phyloP scores from a whole-genome alignment of 441 rosid species.

The Mallotus repandus region DNA sequence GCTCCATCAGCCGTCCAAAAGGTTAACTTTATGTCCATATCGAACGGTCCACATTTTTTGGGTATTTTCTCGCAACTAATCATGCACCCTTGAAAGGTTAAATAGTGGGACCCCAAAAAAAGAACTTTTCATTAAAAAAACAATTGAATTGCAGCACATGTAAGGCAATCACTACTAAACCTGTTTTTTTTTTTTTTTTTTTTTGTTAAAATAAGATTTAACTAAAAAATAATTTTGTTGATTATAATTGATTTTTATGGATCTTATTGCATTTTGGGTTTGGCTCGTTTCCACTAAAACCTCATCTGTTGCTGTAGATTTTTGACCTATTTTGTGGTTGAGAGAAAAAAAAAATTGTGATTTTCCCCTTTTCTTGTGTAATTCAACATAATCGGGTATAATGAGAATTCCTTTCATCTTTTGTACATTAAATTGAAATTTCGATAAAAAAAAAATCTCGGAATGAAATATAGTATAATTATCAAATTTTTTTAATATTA shows the following conservation, averaged over 20 bases:
- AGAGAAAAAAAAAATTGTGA: neutral
- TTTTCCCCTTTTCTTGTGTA: neutral
- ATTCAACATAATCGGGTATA: conserved; percentile 4
- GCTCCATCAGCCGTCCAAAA: conserved; percentile 24
- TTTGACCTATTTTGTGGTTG: neutral
- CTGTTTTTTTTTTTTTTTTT: too few relatives aligned
- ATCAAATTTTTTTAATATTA: too few relatives aligned
- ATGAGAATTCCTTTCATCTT: neutral
- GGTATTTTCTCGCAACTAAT: conserved; percentile 19
- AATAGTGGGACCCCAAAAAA: conserved; percentile 15
- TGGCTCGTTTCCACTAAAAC: conserved; percentile 31
- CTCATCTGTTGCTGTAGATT: neutral
- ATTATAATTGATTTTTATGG: neutral
- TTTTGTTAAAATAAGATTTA: neutral
- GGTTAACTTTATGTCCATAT: conserved; percentile 23
- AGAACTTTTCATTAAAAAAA: neutral
- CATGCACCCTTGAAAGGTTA: conserved; percentile 22
- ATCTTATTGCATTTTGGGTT: conserved; percentile 14
- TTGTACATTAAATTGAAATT: too few relatives aligned
- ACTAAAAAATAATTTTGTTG: neutral
- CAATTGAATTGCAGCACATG: conserved; percentile 21
- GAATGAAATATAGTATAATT: too few relatives aligned
- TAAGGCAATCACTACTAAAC: neutral
- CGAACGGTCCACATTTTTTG: conserved; percentile 23
- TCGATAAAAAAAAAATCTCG: too few relatives aligned